Evolutionary conservation across 148 eudicot genomes (phyloP).

Genomic region (Vaccinium macrocarpon): DNA sequence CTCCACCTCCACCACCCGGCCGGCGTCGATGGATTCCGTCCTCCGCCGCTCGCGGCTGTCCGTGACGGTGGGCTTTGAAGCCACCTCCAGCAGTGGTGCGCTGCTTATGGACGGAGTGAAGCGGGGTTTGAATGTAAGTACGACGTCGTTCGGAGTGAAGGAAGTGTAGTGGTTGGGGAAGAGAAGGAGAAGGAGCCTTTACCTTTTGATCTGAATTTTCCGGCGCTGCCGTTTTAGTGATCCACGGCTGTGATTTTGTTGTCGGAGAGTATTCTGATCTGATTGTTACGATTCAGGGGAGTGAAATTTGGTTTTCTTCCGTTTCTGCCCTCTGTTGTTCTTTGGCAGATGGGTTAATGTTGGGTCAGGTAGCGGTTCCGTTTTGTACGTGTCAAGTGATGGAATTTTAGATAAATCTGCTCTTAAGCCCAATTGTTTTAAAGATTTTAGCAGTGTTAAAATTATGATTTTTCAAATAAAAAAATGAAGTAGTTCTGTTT

Average conservation of each 20-base stretch:
- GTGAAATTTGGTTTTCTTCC: background rate
- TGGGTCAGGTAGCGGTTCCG: background rate
- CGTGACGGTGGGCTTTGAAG: background rate
- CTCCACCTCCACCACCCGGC: background rate
- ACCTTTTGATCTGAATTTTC: constrained; percentile 13
- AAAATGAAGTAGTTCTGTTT: too few species aligned
- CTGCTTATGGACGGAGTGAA: background rate
- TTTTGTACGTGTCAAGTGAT: background rate
- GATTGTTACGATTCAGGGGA: background rate
- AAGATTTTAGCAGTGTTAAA: too few species aligned
- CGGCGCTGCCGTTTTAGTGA: background rate
- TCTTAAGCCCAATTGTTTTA: too few species aligned
- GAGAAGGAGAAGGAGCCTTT: constrained; percentile 1
- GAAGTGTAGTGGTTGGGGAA: background rate
- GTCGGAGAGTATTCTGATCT: background rate
- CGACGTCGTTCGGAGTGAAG: background rate
- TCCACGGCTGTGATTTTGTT: background rate
- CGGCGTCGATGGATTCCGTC: background rate
- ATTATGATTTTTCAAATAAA: too few species aligned
- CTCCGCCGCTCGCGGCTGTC: background rate
- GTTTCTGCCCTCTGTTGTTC: background rate
- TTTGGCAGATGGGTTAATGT: background rate
- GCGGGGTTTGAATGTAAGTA: background rate
- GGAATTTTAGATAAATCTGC: background rate
- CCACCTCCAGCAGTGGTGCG: constrained; percentile 14